A percentile compares a stretch with the other conserved stretches of the same genome.
Evolutionary conservation across 805 yeast species (phyloP).

Genomic region (Kazachstania kunashirensis): DNA sequence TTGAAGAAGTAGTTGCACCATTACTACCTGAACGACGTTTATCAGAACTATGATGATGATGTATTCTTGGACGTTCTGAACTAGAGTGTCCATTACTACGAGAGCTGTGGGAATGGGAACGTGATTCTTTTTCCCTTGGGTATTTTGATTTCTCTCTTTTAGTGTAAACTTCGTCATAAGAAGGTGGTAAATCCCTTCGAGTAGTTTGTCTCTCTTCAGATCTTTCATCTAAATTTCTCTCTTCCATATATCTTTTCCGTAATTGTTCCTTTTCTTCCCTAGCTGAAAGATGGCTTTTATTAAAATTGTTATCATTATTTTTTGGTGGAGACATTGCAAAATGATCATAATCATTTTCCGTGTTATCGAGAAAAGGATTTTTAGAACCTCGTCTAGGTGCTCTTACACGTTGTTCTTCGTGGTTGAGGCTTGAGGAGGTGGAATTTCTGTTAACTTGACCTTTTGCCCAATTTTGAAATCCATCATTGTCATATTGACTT

Average conservation of each 20-base stretch:
- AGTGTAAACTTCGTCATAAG: conserved; percentile 23
- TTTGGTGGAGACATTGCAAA: too few species aligned
- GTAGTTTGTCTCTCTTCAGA: background rate
- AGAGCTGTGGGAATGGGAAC: conserved; percentile 3
- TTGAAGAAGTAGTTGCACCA: background rate
- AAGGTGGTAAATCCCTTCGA: conserved; percentile 10
- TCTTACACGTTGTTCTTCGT: background rate
- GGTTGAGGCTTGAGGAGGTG: background rate
- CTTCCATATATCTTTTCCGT: conserved; percentile 27
- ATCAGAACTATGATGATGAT: conserved; percentile 8
- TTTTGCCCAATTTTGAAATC: conserved; percentile 51
- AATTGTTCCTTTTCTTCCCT: conserved; percentile 26
- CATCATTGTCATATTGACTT: conserved; percentile 24
- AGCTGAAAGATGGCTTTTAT: conserved; percentile 27
- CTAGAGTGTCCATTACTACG: conserved; percentile 10
- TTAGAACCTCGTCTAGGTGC: conserved; percentile 26
- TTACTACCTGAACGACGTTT: background rate
- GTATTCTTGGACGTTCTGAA: conserved; percentile 4
- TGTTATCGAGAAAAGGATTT: conserved; percentile 14
- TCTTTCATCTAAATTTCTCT: conserved; percentile 7
- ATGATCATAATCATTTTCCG: background rate
- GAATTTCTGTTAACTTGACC: conserved; percentile 4
- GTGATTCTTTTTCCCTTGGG: conserved; percentile 11
- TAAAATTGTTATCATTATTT: background rate
- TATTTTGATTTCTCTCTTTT: conserved; percentile 6